Conservation (phyloP, 2,329 filamentous ascomycete genomes). For the Colletotrichum lentis region DNA sequence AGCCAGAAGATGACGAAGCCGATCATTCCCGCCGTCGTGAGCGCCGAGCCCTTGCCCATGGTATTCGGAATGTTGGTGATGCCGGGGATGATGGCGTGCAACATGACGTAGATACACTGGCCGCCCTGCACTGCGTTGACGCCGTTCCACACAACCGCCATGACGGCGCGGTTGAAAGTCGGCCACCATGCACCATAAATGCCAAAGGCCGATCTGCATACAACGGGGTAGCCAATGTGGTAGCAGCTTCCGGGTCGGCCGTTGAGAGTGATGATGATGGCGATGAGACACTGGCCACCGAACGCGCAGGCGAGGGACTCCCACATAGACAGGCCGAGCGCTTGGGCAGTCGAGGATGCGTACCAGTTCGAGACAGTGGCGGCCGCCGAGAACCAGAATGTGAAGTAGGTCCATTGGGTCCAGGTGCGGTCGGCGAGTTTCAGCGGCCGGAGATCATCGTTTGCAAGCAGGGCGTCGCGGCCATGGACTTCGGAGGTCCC, state of each 20-base stretch:
- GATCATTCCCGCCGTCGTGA: slow-evolving; percentile 53
- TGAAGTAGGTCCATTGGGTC: slow-evolving; percentile 51
- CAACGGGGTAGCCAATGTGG: slow-evolving; percentile 53
- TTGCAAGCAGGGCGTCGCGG: slow-evolving; percentile 48
- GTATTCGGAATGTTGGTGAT: slow-evolving; percentile 51
- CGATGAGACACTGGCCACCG: slow-evolving; percentile 53
- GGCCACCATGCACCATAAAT: slow-evolving; percentile 57
- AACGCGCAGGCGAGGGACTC: slow-evolving; percentile 53
- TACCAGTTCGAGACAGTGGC: slow-evolving; percentile 52
- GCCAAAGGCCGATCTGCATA: slow-evolving; percentile 54
- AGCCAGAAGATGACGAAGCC: slow-evolving; percentile 54
- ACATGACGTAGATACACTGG: slow-evolving; percentile 46
- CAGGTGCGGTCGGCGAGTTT: slow-evolving; percentile 52
- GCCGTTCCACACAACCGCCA: slow-evolving; percentile 57
- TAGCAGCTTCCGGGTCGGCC: slow-evolving; percentile 53
- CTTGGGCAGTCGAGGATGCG: slow-evolving; percentile 50
- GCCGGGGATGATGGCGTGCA: slow-evolving; percentile 52
- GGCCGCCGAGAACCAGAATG: slow-evolving; percentile 54
- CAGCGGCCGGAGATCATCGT: slow-evolving; percentile 53
- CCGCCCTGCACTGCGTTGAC: slow-evolving; percentile 51
- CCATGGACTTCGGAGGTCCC: slow-evolving; percentile 38
- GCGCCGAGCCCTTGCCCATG: slow-evolving; percentile 51
- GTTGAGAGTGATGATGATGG: slow-evolving; percentile 53
- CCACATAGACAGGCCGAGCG: slow-evolving; percentile 59
- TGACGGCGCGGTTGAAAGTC: slow-evolving; percentile 53